Conservation (phyloP, 441 rosid species). For the Croton setiger region DNA sequence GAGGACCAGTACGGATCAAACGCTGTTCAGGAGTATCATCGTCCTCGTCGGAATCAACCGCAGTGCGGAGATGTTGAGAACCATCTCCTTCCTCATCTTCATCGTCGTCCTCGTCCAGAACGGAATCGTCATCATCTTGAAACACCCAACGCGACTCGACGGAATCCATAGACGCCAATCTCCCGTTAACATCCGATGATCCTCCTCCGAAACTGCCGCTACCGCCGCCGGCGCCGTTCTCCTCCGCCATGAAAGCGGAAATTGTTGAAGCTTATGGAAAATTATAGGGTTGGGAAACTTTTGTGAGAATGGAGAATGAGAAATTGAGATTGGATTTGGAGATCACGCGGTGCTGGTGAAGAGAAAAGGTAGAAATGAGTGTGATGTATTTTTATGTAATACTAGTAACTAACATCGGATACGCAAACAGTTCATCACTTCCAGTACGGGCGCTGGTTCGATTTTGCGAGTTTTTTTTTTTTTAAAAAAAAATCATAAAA, state of each 20-base stretch:
- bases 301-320: background rate
- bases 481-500: no score
- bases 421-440: no score
- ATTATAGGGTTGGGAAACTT: conserved; percentile 4
- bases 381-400: no score
- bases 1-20: conserved; percentile 85
- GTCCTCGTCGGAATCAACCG: conserved; percentile 66
- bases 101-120: conserved; percentile 44
- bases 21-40: conserved; percentile 71
- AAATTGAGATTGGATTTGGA: background rate
- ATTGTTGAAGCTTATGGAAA: background rate
- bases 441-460: no score
- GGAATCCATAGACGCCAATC: conserved; percentile 65
- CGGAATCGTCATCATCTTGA: conserved; percentile 81
- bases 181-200: conserved; percentile 47
- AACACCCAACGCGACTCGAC: conserved; percentile 91
- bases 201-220: conserved; percentile 40
- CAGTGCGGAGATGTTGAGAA: conserved; percentile 29
- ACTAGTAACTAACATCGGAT: no score
- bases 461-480: no score
- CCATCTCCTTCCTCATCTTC: conserved; percentile 30
- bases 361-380: background rate
- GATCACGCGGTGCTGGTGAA: no score
- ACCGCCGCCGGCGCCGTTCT: conserved; percentile 8
- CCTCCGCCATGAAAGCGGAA: conserved; percentile 22